Evolutionary conservation across 805 yeast species (phyloP).

Genomic region (Wickerhamiella spandovensis): DNA sequence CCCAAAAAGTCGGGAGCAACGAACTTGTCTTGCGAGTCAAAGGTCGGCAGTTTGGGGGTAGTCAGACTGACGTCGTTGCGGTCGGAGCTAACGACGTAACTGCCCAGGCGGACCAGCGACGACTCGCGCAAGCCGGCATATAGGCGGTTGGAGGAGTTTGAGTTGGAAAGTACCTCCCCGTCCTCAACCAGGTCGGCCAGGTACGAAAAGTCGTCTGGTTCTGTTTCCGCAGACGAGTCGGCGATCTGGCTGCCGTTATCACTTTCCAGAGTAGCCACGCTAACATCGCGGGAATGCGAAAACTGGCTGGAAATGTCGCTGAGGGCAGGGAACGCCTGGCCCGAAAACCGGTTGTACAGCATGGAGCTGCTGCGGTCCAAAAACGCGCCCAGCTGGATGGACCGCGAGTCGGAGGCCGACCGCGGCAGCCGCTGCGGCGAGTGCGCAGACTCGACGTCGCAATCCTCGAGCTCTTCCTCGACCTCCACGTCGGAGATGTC

Average conservation of each 20-base stretch:
- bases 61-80: constrained; percentile 4
- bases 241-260: not conserved
- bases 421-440: not conserved
- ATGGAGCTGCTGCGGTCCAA: constrained; percentile 12
- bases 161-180: constrained; percentile 9
- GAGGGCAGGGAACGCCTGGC: constrained; percentile 14
- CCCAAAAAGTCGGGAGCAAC: constrained; percentile 5
- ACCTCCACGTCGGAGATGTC: constrained; percentile 7
- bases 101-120: constrained; percentile 23
- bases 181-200: constrained; percentile 24
- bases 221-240: constrained; percentile 10
- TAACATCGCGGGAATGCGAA: not conserved
- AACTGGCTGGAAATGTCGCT: not conserved
- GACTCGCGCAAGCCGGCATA: constrained; percentile 24
- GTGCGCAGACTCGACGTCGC: not conserved
- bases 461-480: not conserved
- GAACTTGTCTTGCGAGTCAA: not conserved
- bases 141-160: constrained; percentile 12
- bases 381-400: constrained; percentile 18
- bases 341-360: constrained; percentile 17
- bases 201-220: constrained; percentile 22
- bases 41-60: not conserved
- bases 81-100: constrained; percentile 14
- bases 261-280: not conserved
- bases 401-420: constrained; percentile 4